Percentiles rank a stretch among this genome's conserved stretches.
phyloP scores from a whole-genome alignment of 2,329 filamentous ascomycete species.

The Acephala macrosclerotiorum region DNA sequence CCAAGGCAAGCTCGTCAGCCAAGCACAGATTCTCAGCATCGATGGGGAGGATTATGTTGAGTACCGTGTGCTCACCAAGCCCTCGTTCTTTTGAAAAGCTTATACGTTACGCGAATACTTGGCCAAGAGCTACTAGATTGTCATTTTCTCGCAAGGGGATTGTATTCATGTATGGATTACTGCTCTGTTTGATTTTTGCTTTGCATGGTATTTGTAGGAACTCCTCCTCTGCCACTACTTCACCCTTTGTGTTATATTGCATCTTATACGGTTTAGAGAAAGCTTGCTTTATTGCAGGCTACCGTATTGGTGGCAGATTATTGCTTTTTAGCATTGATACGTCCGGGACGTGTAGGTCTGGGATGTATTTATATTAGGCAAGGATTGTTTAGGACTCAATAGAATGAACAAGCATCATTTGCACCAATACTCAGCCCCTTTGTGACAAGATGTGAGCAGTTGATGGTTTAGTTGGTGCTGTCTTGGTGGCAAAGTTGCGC shows the following conservation, averaged over 20 bases:
- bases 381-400: background rate
- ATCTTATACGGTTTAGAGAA: background rate
- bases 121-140: slow-evolving; percentile 1
- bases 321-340: slow-evolving; percentile 3
- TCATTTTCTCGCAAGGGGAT: background rate
- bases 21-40: slow-evolving; percentile 67
- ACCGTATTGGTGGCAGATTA: background rate
- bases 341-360: slow-evolving; percentile 3
- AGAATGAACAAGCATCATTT: background rate
- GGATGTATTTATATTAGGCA: background rate
- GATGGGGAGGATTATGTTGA: slow-evolving; percentile 73
- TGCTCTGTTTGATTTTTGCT: background rate
- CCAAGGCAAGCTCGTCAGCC: slow-evolving; percentile 67
- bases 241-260: background rate
- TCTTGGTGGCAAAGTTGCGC: too few relatives aligned
- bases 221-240: background rate
- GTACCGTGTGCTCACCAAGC: slow-evolving; percentile 70
- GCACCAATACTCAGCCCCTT: background rate
- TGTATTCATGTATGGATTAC: slow-evolving; percentile 3
- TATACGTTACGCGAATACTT: background rate
- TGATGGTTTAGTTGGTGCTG: too few relatives aligned
- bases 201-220: background rate
- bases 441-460: background rate
- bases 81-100: slow-evolving; percentile 57
- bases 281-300: background rate